phyloP scores from a whole-genome alignment of 176 grass and related monocot species.

The Triticum dicoccoides region DNA sequence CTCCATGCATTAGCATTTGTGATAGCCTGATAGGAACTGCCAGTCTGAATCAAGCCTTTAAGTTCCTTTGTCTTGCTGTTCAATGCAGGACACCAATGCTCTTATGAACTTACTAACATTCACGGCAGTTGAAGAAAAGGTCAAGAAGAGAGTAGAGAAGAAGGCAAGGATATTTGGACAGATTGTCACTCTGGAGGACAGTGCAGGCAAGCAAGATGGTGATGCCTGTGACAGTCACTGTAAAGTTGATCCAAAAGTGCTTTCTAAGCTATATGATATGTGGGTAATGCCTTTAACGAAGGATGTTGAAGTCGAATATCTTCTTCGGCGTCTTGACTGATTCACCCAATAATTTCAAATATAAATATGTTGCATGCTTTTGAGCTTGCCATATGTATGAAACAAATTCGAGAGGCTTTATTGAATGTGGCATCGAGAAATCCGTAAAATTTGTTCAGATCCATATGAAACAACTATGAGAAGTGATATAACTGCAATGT shows the following conservation, averaged over 20 bases:
- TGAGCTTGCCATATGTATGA: background rate
- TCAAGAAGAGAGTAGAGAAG: conserved; percentile 90
- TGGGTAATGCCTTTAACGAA: conserved; percentile 97
- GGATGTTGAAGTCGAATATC: conserved; percentile 76
- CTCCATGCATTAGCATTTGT: background rate
- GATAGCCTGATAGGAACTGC: background rate
- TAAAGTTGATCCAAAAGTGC: conserved; percentile 68
- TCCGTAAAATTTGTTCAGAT: background rate
- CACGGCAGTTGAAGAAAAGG: conserved; percentile 77
- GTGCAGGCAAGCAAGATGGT: conserved; percentile 1
- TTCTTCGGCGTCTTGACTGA: conserved; percentile 78
- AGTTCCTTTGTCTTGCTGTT: conserved; percentile 4
- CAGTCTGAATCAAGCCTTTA: background rate
- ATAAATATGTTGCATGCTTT: background rate
- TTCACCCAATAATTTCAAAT: background rate
- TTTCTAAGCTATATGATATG: conserved; percentile 70
- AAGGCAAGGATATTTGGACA: conserved; percentile 80
- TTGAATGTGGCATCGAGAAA: background rate
- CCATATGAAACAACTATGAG: background rate
- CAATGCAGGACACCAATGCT: conserved; percentile 60
- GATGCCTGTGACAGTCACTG: conserved; percentile 27
- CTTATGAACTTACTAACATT: conserved; percentile 88
- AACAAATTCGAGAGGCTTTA: background rate
- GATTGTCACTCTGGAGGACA: conserved; percentile 64
- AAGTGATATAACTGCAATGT: background rate